Evolutionary conservation across 495 filamentous ascomycete genomes (phyloP), one percentile per base, ranked within the genome.

Genomic region (Aspergillus campestris): DNA sequence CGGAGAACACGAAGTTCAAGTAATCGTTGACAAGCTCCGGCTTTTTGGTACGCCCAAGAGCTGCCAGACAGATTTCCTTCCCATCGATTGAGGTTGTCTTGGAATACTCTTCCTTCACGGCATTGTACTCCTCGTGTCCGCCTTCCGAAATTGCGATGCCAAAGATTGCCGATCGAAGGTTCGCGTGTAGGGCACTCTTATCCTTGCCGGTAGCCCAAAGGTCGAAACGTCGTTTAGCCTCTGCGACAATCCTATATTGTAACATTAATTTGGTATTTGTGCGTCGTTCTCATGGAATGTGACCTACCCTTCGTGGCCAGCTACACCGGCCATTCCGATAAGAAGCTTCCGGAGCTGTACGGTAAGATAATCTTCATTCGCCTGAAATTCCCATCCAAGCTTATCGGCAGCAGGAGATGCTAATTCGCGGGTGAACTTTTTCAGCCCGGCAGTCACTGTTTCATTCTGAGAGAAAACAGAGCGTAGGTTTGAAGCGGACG

Each of bases 81-180:
- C 87, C 89, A 56, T 96, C 92, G 29, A 95, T 80, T 6, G 89
- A 82, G 31, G 83, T 82, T 1, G 88, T 94, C 24, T 68, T 78
- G 33, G 78, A 72, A 70, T 86, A 98, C 63, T 94, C 87, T 7
- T 87, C 71, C 69, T 89, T 86, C 29, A 98, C 76, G 6, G 79
- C 75, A 28, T 85, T 78, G 55, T 86, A 88, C 44, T 79, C 81
- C 7, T 74, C 56, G 6, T 74, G 69, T 39, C 86, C 80, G 24
- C 80, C 79, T 45, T 84, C 72, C 28, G 75, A 75, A 29, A 96
- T 71, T n/a, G 78, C 83, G 36, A 86, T 82, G 35, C 79, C 78
- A 75, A 92, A 95, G 44, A 95, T 75, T 1, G 85, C 79, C 18
- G 75, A 66, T 31, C 92, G 86, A 34, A 96, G 75, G 47, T 82